Conservation (phyloP, 2,329 filamentous ascomycete genomes). For the Penicillium janthinellum region DNA sequence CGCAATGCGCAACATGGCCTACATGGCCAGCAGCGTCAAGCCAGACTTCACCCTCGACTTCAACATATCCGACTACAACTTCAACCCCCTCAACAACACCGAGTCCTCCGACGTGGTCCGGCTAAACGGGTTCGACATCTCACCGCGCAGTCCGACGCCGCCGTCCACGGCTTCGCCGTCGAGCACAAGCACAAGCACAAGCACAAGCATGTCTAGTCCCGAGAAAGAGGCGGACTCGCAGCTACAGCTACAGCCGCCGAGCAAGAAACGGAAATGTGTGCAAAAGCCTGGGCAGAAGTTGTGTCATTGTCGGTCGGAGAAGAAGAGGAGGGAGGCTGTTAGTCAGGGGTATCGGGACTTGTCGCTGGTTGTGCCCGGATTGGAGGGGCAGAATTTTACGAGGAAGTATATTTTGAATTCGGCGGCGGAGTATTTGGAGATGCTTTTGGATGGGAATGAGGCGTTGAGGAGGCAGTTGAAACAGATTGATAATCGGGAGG, state of each 20-base stretch:
- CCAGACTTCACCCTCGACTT: constrained; percentile 12
- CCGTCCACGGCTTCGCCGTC: background rate
- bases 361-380: constrained; percentile 18
- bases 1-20: constrained; percentile 25
- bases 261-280: constrained; percentile 24
- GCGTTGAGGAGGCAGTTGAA: constrained; percentile 11
- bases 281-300: constrained; percentile 23
- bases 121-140: constrained; percentile 9
- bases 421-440: constrained; percentile 16
- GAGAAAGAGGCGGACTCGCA: background rate
- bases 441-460: constrained; percentile 17
- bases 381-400: constrained; percentile 20
- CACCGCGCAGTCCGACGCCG: constrained; percentile 5
- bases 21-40: constrained; percentile 15
- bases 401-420: constrained; percentile 23
- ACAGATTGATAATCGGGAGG: constrained; percentile 8
- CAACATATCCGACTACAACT: background rate
- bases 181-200: background rate
- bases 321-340: constrained; percentile 23
- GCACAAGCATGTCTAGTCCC: background rate
- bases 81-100: background rate
- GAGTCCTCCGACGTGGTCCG: background rate
- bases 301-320: constrained; percentile 27
- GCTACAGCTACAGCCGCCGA: background rate
- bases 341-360: constrained; percentile 19